These are phyloP conservation scores for Ophiocordyceps australis DNA, from an alignment of 2,329 filamentous ascomycete genomes.

Conservation along the genomic window DNA sequence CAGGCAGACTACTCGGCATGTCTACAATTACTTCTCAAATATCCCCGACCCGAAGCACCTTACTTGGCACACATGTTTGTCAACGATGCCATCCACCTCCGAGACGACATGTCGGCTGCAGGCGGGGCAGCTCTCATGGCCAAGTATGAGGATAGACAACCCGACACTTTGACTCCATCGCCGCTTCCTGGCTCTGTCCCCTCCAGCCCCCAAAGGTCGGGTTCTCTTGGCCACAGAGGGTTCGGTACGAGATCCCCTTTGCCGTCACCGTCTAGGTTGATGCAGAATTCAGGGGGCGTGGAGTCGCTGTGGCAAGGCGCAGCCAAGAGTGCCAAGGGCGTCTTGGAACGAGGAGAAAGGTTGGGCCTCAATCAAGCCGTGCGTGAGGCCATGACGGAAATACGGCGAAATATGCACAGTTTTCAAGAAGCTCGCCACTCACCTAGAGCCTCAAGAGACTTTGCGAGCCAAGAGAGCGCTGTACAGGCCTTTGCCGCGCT, in stretches of 20 bases:
- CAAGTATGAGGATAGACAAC: conserved; percentile 48
- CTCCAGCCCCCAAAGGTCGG: conserved; percentile 14
- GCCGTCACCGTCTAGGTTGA: conserved; percentile 25
- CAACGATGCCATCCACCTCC: conserved; percentile 64
- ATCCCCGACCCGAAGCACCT: conserved; percentile 46
- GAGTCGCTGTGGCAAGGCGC: conserved; percentile 61
- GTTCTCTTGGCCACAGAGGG: conserved; percentile 20
- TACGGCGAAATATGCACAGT: conserved; percentile 55
- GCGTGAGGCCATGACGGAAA: conserved; percentile 65
- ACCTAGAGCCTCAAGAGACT: conserved; percentile 16
- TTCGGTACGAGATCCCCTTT: conserved; percentile 24
- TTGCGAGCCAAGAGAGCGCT: conserved; percentile 15
- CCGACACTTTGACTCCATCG: conserved; percentile 7
- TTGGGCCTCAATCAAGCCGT: conserved; percentile 68
- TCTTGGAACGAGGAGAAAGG: conserved; percentile 55
- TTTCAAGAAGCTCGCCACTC: conserved; percentile 37
- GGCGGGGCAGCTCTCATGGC: conserved; percentile 49
- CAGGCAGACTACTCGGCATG: conserved; percentile 78
- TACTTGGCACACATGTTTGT: conserved; percentile 64
- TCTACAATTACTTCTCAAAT: conserved; percentile 66
- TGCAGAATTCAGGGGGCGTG: conserved; percentile 41
- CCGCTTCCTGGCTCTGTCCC: conserved; percentile 9
- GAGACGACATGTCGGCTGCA: conserved; percentile 39
- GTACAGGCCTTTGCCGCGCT: conserved; percentile 26
- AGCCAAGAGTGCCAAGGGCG: conserved; percentile 56